Base-by-base conservation (phyloP, 257 asterid species). In the Nicotiana benthamiana region DNA sequence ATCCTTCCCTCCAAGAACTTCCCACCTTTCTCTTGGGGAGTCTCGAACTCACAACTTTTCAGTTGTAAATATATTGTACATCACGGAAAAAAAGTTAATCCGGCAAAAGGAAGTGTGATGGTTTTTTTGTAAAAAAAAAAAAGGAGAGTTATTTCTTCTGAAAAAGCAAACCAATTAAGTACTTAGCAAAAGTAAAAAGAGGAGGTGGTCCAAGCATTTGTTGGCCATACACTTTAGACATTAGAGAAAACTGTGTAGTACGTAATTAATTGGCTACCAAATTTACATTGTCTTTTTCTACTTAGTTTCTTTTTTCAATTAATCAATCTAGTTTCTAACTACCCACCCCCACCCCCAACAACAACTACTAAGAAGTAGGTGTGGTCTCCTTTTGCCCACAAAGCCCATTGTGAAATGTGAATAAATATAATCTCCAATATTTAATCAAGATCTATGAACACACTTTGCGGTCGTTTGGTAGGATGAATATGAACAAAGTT, bases 201-300 rank as follows among this genome's bases (percentile, higher is more conserved):
- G 80, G 56, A 26, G 20, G 52, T 80, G 86, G 86, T 80, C 84
- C 82, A 66, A 3, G 27, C 60, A 64, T 75, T 70, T 64, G 72
- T 57, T 66, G 64, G 65, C 34, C n/a, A 6, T 46, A 46, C 1
- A 67, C 54, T 36, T 67, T 40, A 40, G 32, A 70, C 59, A 70
- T 43, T 70, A 1, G 59, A 22, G 36, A 43, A 70, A 22, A 72
- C 22, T 46, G 20, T 40, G 7, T 43, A 46, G 22, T 72, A 22
- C 6, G 13, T 24, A 15, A 48, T 72, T 24, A 72, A 24, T 46
- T 22, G 60, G 24, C 60, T 46, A 46, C 78, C 61, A 46, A 46
- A 72, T 40, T 24, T 72, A 6, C 24, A 46, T n/a, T 43, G 59
- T 40, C 57, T 40, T 20, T 52, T 0, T 70, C 57, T 40, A 4